Evolutionary conservation across 352 stramenopile species (phyloP).

Genomic region (Phytopythium ostracodes): DNA sequence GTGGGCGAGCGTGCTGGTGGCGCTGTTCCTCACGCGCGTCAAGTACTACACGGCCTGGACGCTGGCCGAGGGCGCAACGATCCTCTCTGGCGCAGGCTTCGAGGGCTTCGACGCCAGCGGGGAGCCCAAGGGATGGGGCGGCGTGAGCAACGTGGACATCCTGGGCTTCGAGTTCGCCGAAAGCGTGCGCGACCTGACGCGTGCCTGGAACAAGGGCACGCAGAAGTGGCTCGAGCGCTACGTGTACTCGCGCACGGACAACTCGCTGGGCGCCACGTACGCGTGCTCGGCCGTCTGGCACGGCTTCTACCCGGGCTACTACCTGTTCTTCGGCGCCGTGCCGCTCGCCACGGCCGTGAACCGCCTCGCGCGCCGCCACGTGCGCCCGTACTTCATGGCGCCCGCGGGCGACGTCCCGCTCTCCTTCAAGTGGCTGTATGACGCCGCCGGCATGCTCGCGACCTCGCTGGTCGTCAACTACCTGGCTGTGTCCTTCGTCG

Average conservation of each 20-base stretch:
- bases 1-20: conserved; percentile 83
- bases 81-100: conserved; percentile 90
- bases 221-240: conserved; percentile 93
- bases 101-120: conserved; percentile 92
- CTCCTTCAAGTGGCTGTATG: conserved; percentile 52
- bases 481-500: conserved; percentile 64
- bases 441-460: conserved; percentile 44
- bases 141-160: conserved; percentile 96
- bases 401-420: conserved; percentile 13
- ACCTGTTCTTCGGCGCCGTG: conserved; percentile 90
- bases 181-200: conserved; percentile 86
- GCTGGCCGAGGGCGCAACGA: conserved; percentile 73
- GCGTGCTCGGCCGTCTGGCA: conserved; percentile 95
- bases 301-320: conserved; percentile 97
- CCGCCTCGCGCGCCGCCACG: conserved; percentile 41
- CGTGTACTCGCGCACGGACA: conserved; percentile 92
- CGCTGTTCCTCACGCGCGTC: conserved; percentile 86
- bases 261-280: conserved; percentile 90
- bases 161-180: conserved; percentile 92
- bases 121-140: conserved; percentile 88
- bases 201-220: conserved; percentile 97
- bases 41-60: conserved; percentile 99
- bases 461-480: conserved; percentile 72
- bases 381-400: conserved; percentile 54
- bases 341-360: conserved; percentile 67